phyloP scores from a whole-genome alignment of 176 grass and related monocot species.

The maize (Zea mays) region DNA sequence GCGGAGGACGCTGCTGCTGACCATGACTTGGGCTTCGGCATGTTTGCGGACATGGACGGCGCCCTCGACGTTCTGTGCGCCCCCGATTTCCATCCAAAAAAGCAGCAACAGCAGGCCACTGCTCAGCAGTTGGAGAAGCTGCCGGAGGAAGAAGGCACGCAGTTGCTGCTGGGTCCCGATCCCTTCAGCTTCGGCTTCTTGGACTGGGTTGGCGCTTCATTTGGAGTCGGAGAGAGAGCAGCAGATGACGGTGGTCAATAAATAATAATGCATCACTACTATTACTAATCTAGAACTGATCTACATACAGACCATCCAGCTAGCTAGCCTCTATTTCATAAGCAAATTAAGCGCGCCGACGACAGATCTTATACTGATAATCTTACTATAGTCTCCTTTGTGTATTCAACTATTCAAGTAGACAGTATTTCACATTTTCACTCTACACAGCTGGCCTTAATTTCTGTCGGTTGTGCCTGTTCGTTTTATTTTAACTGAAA shows the following conservation, averaged over 20 bases:
- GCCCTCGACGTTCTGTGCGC: not conserved
- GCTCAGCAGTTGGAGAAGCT: conserved; percentile 19
- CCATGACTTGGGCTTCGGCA: not conserved
- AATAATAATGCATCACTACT: not conserved
- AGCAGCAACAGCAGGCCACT: conserved; percentile 23
- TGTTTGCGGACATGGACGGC: conserved; percentile 25
- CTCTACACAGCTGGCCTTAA: not conserved
- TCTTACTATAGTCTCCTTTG: not conserved
- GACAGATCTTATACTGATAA: not conserved
- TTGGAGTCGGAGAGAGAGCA: conserved; percentile 4
- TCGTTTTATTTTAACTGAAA: not conserved
- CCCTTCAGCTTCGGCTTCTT: conserved; percentile 63
- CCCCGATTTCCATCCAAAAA: not conserved
- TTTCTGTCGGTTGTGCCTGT: not conserved
- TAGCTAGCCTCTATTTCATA: not conserved
- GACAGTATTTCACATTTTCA: not conserved
- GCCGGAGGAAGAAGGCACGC: conserved; percentile 38
- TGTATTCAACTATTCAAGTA: not conserved
- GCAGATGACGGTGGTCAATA: not conserved
- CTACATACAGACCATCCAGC: not conserved
- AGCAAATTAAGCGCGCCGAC: not conserved
- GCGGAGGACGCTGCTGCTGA: conserved; percentile 8
- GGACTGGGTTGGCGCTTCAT: conserved; percentile 34
- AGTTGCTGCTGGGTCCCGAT: conserved; percentile 36
- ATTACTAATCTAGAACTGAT: not conserved